Evolutionary conservation across 345 rosid genomes (phyloP).

Genomic region (Anastatica hierochuntica): DNA sequence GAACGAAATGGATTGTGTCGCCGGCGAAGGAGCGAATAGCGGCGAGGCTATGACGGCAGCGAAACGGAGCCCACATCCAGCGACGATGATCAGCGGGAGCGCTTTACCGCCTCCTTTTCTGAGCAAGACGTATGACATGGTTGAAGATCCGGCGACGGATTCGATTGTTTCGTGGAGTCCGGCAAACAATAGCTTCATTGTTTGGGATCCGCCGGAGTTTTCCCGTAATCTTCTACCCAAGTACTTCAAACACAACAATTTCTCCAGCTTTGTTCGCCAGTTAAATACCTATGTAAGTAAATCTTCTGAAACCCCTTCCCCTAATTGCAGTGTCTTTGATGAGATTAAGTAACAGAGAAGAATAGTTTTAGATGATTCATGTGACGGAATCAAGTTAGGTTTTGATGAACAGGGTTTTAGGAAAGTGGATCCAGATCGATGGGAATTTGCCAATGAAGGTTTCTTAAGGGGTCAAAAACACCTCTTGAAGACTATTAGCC

Average conservation of each 20-base stretch:
- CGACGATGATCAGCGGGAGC: slow-evolving; percentile 35
- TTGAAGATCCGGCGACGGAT: slow-evolving; percentile 74
- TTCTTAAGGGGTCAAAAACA: slow-evolving; percentile 39
- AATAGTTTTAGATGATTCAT: no score
- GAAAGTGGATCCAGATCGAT: slow-evolving; percentile 47
- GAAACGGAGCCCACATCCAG: slow-evolving; percentile 30
- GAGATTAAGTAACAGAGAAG: no score
- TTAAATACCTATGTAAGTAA: slow-evolving; percentile 66
- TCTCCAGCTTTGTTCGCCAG: slow-evolving; percentile 84
- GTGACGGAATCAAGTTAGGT: background rate
- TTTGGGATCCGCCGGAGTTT: slow-evolving; percentile 87
- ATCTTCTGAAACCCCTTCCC: background rate
- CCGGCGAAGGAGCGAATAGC: slow-evolving; percentile 4
- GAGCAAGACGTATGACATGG: slow-evolving; percentile 91
- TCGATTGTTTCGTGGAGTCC: slow-evolving; percentile 73
- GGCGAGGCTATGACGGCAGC: slow-evolving; percentile 25
- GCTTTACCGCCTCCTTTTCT: slow-evolving; percentile 71
- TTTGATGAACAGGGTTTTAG: slow-evolving; percentile 17
- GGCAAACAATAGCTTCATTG: slow-evolving; percentile 70
- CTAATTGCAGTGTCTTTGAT: no score
- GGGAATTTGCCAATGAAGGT: no score
- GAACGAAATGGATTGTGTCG: slow-evolving; percentile 10
- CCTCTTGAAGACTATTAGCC: slow-evolving; percentile 30
- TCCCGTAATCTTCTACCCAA: slow-evolving; percentile 70
- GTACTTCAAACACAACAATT: slow-evolving; percentile 84